Percentiles rank a stretch among this genome's conserved stretches.
Evolutionary conservation across 805 yeast genomes (phyloP).

Genomic region (Candida ficus): DNA sequence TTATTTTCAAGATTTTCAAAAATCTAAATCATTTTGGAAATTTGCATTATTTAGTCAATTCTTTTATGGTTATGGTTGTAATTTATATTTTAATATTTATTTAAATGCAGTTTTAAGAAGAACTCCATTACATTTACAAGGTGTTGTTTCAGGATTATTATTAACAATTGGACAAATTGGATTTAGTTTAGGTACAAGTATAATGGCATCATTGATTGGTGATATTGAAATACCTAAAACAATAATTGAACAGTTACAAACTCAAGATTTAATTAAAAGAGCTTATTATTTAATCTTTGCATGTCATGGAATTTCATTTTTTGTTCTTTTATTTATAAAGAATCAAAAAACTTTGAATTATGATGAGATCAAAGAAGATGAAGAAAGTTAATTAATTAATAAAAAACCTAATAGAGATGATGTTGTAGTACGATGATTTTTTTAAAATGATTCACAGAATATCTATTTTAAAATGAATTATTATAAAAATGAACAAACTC

Average conservation of each 20-base stretch:
- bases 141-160: conserved; percentile 33
- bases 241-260: background rate
- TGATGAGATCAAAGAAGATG: background rate
- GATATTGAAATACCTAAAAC: conserved; percentile 8
- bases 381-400: background rate
- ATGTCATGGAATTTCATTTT: conserved; percentile 2
- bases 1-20: conserved; percentile 17
- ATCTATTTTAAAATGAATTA: no score
- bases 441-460: no score
- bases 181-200: conserved; percentile 26
- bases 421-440: no score
- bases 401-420: no score
- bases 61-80: conserved; percentile 24
- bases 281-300: conserved; percentile 10
- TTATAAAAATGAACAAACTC: no score
- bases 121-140: conserved; percentile 35
- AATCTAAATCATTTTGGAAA: conserved; percentile 26
- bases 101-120: conserved; percentile 26
- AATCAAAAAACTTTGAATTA: conserved; percentile 9
- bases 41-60: conserved; percentile 24
- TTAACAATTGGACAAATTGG: conserved; percentile 34
- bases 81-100: conserved; percentile 31
- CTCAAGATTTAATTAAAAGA: conserved; percentile 7
- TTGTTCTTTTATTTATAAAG: conserved; percentile 5
- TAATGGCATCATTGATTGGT: conserved; percentile 26